These are phyloP conservation scores for Cladorrhinum sp. DNA, from an alignment of 2,329 filamentous ascomycete species.

Conservation along the genomic window DNA sequence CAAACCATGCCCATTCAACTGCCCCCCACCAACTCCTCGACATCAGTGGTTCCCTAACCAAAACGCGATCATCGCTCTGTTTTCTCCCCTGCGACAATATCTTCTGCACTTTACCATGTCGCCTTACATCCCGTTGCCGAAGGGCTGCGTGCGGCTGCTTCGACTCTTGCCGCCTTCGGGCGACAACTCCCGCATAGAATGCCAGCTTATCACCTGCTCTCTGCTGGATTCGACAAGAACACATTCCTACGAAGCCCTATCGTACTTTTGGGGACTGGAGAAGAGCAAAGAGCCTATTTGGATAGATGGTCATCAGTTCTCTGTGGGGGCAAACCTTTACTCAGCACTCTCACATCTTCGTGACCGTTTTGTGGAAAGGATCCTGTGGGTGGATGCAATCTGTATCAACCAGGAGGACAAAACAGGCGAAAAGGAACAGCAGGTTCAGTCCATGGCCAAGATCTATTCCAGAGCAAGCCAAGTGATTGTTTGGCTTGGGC, in stretches of 20 bases:
- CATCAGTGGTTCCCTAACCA: too few species aligned
- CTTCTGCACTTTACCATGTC: too few species aligned
- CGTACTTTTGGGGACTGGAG: constrained; percentile 10
- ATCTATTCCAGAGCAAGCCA: constrained; percentile 14
- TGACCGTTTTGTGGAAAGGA: constrained; percentile 5
- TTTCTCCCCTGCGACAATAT: too few species aligned
- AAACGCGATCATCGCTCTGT: too few species aligned
- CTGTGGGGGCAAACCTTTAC: constrained; percentile 10
- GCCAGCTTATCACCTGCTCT: neutral
- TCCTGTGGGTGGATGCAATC: constrained; percentile 15
- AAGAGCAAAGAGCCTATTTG: neutral
- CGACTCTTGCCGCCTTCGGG: constrained; percentile 4
- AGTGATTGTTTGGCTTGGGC: constrained; percentile 14
- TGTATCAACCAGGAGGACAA: constrained; percentile 11
- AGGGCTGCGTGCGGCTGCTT: constrained; percentile 6
- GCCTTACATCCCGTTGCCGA: neutral
- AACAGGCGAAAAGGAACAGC: constrained; percentile 1
- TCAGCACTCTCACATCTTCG: constrained; percentile 9
- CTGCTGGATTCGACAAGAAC: constrained; percentile 3
- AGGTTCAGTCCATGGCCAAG: constrained; percentile 13
- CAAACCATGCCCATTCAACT: too few species aligned
- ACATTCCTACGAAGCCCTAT: constrained; percentile 10
- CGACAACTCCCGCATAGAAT: constrained; percentile 6
- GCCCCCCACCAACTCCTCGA: too few species aligned
- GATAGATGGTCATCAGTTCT: neutral